Evolutionary conservation across 2,329 filamentous ascomycete species (phyloP), one percentile per base, ranked within the genome.

Genomic region (Rosellinia necatrix): DNA sequence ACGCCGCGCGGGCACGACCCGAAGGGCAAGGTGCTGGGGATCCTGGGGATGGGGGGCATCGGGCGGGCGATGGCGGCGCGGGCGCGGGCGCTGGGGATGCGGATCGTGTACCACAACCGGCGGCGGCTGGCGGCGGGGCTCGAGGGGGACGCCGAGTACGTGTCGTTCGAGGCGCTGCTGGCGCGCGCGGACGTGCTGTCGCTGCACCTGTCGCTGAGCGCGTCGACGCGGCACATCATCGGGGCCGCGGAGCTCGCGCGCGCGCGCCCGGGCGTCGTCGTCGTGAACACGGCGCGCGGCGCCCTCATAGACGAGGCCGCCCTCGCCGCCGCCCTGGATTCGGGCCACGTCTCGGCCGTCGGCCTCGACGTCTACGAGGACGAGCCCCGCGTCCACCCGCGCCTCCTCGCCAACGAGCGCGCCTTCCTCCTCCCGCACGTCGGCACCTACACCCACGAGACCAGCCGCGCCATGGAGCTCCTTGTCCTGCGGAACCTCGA

Each of bases 381-480:
- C 46, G 82, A 85, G 69, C 87, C 87, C 0, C 74, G 78, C 59
- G 74, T 90, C 4, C 83, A 89, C 61, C 81, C 82, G 2, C 81
- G 81, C 1, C 72, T 90, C 13, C 52, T 88, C 2, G 72, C 72
- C 48, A 88, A 87, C 62, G 79, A 79, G 4, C 77, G 82, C 59
- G 84, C 86, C 0, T 74, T 88, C 52, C 72, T 89, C 15, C 71
- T 89, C 38, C 87, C 87, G 30, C 87, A 90, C 65, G 81, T 90
- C 74, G 87, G 87, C 0, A 90, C 86, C 0, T 84, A 79, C 71
- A 88, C 84, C 0, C 72, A 78, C 8, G 86, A 89, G 75, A 78
- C 71, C 8, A 58, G 66, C 47, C 60, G 64, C 24, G 68, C 65
- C 22, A 73, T 80, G 79, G 25, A 78, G 76, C 62, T 81, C 46